These are phyloP conservation scores for Acacia acuminata DNA, from an alignment of 306 rosid genomes.

Conservation along the genomic window DNA sequence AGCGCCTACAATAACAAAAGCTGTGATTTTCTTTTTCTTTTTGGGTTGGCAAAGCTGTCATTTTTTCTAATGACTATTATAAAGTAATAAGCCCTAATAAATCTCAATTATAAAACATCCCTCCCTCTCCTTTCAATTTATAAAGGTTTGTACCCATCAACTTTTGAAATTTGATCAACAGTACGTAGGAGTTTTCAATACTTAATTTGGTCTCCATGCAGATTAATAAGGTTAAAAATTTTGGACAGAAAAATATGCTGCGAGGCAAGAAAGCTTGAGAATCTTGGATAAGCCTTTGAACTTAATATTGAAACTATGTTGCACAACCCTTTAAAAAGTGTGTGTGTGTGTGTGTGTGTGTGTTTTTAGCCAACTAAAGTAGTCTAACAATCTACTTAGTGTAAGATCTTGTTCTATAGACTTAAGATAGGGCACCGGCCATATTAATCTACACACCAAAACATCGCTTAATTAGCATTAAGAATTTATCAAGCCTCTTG, in stretches of 20 bases:
- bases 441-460: not conserved
- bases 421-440: not conserved
- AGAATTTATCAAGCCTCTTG: not conserved
- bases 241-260: not conserved
- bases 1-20: constrained; percentile 19
- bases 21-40: not conserved
- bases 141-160: not conserved
- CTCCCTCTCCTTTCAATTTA: not conserved
- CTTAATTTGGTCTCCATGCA: too few species aligned
- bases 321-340: too few species aligned
- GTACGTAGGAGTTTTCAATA: not conserved
- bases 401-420: not conserved
- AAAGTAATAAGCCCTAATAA: not conserved
- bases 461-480: not conserved
- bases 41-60: too few species aligned
- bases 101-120: not conserved
- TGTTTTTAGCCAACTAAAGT: too few species aligned
- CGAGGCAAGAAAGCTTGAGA: not conserved
- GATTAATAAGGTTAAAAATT: not conserved
- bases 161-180: not conserved
- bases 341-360: too few species aligned
- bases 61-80: not conserved
- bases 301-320: too few species aligned
- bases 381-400: too few species aligned
- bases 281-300: not conserved